phyloP scores from a whole-genome alignment of 345 rosid species.

The Moricandia moricandioides region DNA sequence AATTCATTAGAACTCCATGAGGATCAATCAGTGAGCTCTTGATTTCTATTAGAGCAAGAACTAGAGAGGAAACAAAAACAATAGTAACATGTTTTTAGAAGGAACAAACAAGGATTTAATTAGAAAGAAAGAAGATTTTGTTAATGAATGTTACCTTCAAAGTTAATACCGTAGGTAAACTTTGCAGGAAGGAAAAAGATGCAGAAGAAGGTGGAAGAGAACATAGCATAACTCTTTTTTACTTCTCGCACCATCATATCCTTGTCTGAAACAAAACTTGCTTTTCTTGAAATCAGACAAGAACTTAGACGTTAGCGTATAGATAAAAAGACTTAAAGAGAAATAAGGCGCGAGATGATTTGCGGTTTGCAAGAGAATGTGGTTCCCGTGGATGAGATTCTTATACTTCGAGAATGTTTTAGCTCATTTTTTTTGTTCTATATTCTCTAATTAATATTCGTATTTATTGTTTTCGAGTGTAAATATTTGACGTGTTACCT shows the following conservation, averaged over 20 bases:
- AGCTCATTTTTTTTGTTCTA: background rate
- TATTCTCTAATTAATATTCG: background rate
- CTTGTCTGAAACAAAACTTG: constrained; percentile 9
- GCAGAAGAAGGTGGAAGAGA: constrained; percentile 38
- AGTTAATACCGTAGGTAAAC: constrained; percentile 78
- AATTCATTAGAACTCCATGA: constrained; percentile 54
- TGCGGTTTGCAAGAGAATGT: background rate
- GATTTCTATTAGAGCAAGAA: constrained; percentile 69
- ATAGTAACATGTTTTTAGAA: background rate
- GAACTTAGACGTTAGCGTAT: background rate
- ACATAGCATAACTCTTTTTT: constrained; percentile 14
- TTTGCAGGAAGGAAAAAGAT: constrained; percentile 38
- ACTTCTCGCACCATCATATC: constrained; percentile 36
- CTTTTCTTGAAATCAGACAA: background rate
- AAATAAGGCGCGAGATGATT: background rate
- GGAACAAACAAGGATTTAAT: background rate
- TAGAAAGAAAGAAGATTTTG: background rate
- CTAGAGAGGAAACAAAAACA: constrained; percentile 36
- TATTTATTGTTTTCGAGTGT: background rate
- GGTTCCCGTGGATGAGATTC: background rate
- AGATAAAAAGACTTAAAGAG: background rate
- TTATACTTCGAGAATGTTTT: background rate
- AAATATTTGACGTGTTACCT: background rate
- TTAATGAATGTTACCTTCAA: constrained; percentile 59
- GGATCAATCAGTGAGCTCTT: constrained; percentile 59